Conservation (phyloP, 225 moss, liverwort and hornwort species). For the Polytrichum formosum region DNA sequence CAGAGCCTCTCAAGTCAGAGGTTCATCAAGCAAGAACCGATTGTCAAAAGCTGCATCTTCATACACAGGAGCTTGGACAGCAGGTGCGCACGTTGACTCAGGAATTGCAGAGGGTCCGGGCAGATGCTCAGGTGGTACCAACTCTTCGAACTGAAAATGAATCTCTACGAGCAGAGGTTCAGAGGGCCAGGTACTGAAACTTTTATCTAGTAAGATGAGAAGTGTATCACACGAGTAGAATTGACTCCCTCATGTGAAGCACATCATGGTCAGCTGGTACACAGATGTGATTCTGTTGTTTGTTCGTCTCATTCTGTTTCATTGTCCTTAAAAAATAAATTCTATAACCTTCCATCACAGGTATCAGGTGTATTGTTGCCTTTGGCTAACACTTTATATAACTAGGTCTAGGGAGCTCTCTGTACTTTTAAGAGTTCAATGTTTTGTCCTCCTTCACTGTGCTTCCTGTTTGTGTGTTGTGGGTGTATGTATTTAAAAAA, state of each 20-base stretch:
- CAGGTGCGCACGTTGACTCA: slow-evolving; percentile 68
- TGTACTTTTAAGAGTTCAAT: no score
- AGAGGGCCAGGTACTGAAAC: slow-evolving; percentile 58
- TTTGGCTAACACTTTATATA: background rate
- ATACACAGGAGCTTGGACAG: slow-evolving; percentile 75
- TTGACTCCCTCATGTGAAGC: no score
- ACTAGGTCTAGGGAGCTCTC: no score
- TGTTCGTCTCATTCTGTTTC: background rate
- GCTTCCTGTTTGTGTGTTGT: no score
- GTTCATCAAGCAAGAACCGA: slow-evolving; percentile 80
- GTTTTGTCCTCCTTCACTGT: no score
- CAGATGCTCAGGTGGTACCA: slow-evolving; percentile 69
- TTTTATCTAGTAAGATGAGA: slow-evolving; percentile 1
- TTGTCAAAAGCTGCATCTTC: slow-evolving; percentile 71
- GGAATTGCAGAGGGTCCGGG: slow-evolving; percentile 74
- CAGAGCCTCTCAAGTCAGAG: slow-evolving; percentile 71
- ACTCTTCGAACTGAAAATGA: slow-evolving; percentile 66
- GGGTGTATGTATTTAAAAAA: no score
- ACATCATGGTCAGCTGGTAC: background rate
- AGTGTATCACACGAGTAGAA: background rate
- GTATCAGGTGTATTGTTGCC: background rate
- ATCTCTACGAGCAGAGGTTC: slow-evolving; percentile 69
- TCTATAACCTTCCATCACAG: no score
- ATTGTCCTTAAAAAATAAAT: background rate
- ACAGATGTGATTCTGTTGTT: background rate